phyloP scores from a whole-genome alignment of 1,139 yeast genomes.

The Diutina ranongensis region DNA sequence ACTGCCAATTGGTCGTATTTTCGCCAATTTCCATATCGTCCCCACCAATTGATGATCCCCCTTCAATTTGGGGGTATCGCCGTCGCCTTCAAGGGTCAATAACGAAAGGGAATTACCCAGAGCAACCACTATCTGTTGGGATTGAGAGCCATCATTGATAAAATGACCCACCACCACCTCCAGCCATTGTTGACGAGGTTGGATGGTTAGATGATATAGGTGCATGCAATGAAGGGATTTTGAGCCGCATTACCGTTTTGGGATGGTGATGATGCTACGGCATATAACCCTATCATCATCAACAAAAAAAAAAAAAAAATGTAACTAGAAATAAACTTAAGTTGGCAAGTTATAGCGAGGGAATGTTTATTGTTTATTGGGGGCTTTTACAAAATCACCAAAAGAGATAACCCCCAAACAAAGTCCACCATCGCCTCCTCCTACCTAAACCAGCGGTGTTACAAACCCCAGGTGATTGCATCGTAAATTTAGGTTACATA shows the following conservation, averaged over 20 bases:
- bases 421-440: no score
- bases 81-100: conserved; percentile 37
- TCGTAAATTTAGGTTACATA: no score
- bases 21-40: conserved; percentile 40
- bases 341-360: no score
- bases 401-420: no score
- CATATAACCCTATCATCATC: no score
- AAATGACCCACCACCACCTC: conserved; percentile 60
- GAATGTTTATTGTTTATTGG: no score
- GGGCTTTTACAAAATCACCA: no score
- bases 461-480: no score
- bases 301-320: no score
- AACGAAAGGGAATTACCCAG: conserved; percentile 43
- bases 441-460: no score
- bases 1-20: conserved; percentile 42
- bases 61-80: conserved; percentile 41
- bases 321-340: no score
- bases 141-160: conserved; percentile 32
- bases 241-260: not conserved
- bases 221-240: conserved; percentile 8
- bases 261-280: not conserved
- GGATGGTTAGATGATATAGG: conserved; percentile 60
- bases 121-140: conserved; percentile 58
- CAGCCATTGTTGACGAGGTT: conserved; percentile 40
- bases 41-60: conserved; percentile 44